Conservation (phyloP, 2,329 filamentous ascomycete species). For the Verticillium tricorpus region DNA sequence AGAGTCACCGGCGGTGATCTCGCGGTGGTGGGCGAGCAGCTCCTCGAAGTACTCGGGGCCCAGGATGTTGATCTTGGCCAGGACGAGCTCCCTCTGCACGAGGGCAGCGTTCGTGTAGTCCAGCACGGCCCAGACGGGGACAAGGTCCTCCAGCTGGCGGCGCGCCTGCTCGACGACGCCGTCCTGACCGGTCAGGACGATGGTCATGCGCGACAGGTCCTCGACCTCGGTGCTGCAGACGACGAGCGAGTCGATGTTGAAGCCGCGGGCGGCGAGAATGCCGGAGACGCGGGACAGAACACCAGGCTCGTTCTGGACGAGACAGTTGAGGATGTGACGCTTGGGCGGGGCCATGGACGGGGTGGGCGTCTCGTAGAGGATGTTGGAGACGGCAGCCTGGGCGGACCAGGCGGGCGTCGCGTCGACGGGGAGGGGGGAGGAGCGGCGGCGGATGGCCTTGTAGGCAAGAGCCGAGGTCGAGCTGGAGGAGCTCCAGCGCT, state of each 20-base stretch:
- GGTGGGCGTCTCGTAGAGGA: constrained; percentile 95
- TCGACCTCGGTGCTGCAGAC: constrained; percentile 98
- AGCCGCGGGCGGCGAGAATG: constrained; percentile 90
- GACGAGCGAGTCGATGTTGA: constrained; percentile 98
- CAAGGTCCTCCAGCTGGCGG: constrained; percentile 90
- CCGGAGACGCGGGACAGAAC: constrained; percentile 94
- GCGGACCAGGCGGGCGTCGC: constrained; percentile 79
- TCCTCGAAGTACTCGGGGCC: constrained; percentile 99
- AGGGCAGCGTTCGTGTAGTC: constrained; percentile 92
- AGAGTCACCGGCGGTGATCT: constrained; percentile 58
- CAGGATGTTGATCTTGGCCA: constrained; percentile 94
- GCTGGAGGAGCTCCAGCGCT: constrained; percentile 36
- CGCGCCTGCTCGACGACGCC: constrained; percentile 96
- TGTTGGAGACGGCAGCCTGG: constrained; percentile 92
- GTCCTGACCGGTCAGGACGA: constrained; percentile 92
- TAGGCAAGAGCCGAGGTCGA: constrained; percentile 94
- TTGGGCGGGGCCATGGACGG: constrained; percentile 81
- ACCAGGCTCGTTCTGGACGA: constrained; percentile 98
- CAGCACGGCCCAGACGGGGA: constrained; percentile 96
- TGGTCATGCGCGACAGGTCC: constrained; percentile 97
- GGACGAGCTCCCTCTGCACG: constrained; percentile 89
- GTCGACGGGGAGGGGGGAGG: constrained; percentile 77
- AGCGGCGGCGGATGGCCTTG: constrained; percentile 91
- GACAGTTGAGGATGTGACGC: constrained; percentile 93
- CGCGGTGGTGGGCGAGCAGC: constrained; percentile 88